These are phyloP conservation scores for Halteria grandinella DNA, from an alignment of 73 alveolate species.

Conservation along the genomic window DNA sequence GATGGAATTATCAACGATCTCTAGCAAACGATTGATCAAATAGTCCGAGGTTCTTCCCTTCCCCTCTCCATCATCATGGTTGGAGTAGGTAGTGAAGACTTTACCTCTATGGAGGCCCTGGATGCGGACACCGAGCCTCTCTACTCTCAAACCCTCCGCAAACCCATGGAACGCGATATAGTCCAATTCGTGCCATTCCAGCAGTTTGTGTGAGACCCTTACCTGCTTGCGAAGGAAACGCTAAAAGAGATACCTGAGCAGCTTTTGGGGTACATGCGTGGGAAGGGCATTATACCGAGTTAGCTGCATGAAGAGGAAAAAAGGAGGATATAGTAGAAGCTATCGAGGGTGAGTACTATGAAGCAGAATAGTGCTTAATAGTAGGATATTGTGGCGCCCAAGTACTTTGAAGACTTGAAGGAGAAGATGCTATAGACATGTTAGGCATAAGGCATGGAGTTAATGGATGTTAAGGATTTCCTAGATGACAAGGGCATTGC, in stretches of 20 bases:
- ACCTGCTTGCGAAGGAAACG: conserved; percentile 86
- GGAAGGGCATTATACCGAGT: conserved; percentile 68
- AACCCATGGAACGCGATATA: conserved; percentile 77
- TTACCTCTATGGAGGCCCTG: conserved; percentile 84
- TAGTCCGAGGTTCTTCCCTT: conserved; percentile 86
- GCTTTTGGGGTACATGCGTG: conserved; percentile 78
- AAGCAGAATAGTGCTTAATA: neutral
- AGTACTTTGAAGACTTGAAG: conserved; percentile 23
- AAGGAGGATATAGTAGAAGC: conserved; percentile 35
- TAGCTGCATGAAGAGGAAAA: conserved; percentile 51
- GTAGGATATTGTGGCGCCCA: too few relatives aligned
- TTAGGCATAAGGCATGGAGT: conserved; percentile 4
- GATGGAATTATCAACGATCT: conserved; percentile 95
- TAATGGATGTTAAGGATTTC: neutral
- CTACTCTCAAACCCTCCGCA: conserved; percentile 64
- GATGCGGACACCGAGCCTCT: conserved; percentile 94
- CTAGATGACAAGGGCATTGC: conserved; percentile 15
- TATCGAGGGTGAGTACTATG: neutral
- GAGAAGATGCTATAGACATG: neutral
- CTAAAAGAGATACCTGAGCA: conserved; percentile 91
- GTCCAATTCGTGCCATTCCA: conserved; percentile 87
- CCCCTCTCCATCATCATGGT: conserved; percentile 94
- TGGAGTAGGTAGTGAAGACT: conserved; percentile 96
- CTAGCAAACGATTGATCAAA: conserved; percentile 85
- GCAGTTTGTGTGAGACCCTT: conserved; percentile 78